Base-by-base conservation (phyloP, 495 filamentous ascomycete genomes). In the Collariella sp. region DNA sequence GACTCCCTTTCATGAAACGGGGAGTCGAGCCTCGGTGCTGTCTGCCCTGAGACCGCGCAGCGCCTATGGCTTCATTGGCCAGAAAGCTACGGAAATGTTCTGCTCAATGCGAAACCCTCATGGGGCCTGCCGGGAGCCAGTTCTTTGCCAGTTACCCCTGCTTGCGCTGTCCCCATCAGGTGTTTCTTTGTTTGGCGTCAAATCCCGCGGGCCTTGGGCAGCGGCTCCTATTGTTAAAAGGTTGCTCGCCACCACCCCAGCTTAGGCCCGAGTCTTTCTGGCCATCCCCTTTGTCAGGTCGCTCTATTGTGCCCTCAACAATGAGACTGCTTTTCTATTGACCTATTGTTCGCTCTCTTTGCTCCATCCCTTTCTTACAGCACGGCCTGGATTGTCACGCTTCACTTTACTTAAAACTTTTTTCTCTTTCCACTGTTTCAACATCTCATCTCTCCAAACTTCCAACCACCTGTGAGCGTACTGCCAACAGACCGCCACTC, bases 41-140 rank as follows among this genome's bases (percentile, higher is more conserved):
- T 40, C 47, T 45, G 46, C 57, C 61, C 18, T 61, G 61, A 41
- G 44, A 50, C 46, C 33, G 42, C 38, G 33, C 36, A 55, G 67
- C 63, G 67, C 61, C 60, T 64, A 69, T 51, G 34, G 59, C 55
- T 64, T 67, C 61, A 69, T 69, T 69, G 67, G 67, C 53, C 60
- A 50, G 49, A 62, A 61, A 19, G 16, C 26, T 46, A 56, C 39
- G 57, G 66, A 60, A 66, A 51, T 43, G 26, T 54, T 46, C 20
- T 55, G 63, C 43, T 49, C 42, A 53, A 67, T 67, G 59, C 67
- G 65, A 67, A 69, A 69, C 67, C 44, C 22, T 23, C 59, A 46
- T 50, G 51, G 52, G 46, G 36, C 41, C 42, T 22, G 48, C 46
- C 55, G 51, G 48, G 49, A 51, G 49, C 59, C 59, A 60, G 48